A percentile compares a stretch with the other conserved stretches of the same genome.
Evolutionary conservation across 768 basidiomycete genomes (phyloP).

Genomic region (Naematelia encephala): DNA sequence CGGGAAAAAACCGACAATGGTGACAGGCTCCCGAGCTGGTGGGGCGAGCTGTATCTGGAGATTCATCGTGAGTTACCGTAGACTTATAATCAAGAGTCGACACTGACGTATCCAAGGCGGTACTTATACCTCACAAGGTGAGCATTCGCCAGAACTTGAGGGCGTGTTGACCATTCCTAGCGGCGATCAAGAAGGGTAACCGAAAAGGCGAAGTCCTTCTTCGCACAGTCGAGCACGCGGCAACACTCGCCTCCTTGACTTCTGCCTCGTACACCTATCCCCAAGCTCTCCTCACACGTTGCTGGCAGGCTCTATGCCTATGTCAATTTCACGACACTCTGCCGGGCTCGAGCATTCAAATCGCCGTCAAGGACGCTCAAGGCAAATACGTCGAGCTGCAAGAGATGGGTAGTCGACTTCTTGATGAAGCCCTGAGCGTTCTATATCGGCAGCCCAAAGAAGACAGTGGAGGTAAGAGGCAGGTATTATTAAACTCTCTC

Average conservation of each 20-base stretch:
- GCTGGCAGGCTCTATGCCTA: slow-evolving; percentile 80
- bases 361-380: slow-evolving; percentile 88
- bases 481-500: slow-evolving; percentile 78
- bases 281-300: slow-evolving; percentile 66
- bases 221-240: slow-evolving; percentile 74
- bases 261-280: slow-evolving; percentile 65
- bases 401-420: slow-evolving; percentile 60
- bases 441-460: slow-evolving; percentile 51
- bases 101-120: slow-evolving; percentile 1
- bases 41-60: slow-evolving; percentile 16
- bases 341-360: slow-evolving; percentile 60
- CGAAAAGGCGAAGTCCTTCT: slow-evolving; percentile 87
- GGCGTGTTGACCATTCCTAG: slow-evolving; percentile 36
- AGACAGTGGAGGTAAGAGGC: slow-evolving; percentile 31
- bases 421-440: slow-evolving; percentile 71
- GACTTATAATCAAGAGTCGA: too few relatives aligned
- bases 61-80: slow-evolving; percentile 5
- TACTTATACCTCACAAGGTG: slow-evolving; percentile 81
- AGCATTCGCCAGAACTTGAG: neutral
- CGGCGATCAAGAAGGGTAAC: slow-evolving; percentile 94
- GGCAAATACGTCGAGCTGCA: slow-evolving; percentile 73
- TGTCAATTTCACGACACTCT: slow-evolving; percentile 62
- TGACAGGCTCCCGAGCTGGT: slow-evolving; percentile 72
- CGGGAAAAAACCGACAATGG: slow-evolving; percentile 63
- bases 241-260: slow-evolving; percentile 70